These are phyloP conservation scores for Mortierella sp. DNA, from an alignment of 371 early-diverging fungal genomes.

Conservation along the genomic window DNA sequence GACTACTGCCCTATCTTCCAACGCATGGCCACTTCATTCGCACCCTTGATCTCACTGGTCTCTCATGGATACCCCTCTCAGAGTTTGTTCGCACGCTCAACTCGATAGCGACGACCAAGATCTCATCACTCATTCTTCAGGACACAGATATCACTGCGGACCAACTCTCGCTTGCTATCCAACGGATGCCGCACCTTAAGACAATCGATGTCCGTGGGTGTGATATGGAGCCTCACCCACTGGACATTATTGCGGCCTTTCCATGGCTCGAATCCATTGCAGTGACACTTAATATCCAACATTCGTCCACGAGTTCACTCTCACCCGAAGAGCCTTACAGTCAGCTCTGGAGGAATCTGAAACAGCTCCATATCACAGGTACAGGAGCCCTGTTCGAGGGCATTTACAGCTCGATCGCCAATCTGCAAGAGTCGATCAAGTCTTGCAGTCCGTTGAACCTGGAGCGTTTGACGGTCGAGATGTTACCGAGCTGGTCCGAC, in stretches of 20 bases:
- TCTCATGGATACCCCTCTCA: too few relatives aligned
- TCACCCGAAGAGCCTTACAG: too few relatives aligned
- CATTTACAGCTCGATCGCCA: too few relatives aligned
- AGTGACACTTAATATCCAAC: background rate
- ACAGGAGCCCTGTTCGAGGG: too few relatives aligned
- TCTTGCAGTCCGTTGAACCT: too few relatives aligned
- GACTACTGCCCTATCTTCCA: background rate
- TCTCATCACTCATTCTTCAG: constrained; percentile 8
- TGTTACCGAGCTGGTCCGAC: too few relatives aligned
- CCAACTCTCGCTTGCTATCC: constrained; percentile 2
- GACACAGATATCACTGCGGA: background rate
- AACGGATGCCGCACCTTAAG: constrained; percentile 1
- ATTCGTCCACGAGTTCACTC: too few relatives aligned
- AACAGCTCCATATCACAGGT: too few relatives aligned
- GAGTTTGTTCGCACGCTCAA: too few relatives aligned
- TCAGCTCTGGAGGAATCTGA: too few relatives aligned
- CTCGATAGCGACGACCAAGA: background rate
- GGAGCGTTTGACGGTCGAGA: too few relatives aligned
- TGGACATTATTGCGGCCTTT: constrained; percentile 1
- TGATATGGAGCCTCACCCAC: constrained; percentile 6
- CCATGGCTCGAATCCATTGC: constrained; percentile 24
- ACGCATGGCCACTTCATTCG: background rate
- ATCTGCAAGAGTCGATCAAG: too few relatives aligned
- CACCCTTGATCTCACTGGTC: background rate
- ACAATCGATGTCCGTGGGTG: constrained; percentile 11